Evolutionary conservation across 441 rosid genomes (phyloP), one percentile per base, ranked within the genome.

Genomic region (Gossypium trilobum): DNA sequence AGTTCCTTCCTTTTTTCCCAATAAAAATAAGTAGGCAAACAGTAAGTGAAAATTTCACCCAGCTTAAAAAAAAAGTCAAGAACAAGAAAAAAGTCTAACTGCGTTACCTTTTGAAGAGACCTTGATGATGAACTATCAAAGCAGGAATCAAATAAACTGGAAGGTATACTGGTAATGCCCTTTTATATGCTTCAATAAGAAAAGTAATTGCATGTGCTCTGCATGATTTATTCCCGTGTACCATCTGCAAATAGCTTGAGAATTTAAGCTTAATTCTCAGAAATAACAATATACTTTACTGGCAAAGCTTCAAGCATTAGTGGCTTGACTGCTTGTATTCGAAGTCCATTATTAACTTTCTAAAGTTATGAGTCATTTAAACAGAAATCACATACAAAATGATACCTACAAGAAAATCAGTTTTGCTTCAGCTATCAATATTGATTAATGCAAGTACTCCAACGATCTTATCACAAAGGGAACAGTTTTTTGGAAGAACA

Each of bases 111-210:
- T 90, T 85, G 51, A 76, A 67, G 57, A 91, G 92, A 73, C 85
- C 96, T 76, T 85, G 84, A 17, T 96, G 96, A 82, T 94, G 98
- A 75, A 94, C 97, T 77, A 91, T 90, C 52, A 94, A 77, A 48
- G 98, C 96, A 61, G 98, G 98, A 73, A 94, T 73, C 74, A 94
- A 77, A 85, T 94, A 94, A 10, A 90, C 93, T 39, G 97, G 98
- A 66, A 94, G 86, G 80, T 94, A 91, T 7, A 94, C 93, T 1
- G 96, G 97, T 46, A 94, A 64, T 3, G 98, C 92, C 82, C 98
- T 86, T 85, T 81, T 85, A 81, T 90, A 91, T 65, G 95, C 93
- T 87, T 94, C 78, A 80, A 86, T 61, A 63, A 94, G 75, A 78
- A 90, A 94, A 25, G 96, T 83, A 56, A 80, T 42, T 58, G 78